A percentile compares a stretch with the other conserved stretches of the same genome.
phyloP scores from a whole-genome alignment of 768 basidiomycete genomes.

The Tricholoma flavovirens region DNA sequence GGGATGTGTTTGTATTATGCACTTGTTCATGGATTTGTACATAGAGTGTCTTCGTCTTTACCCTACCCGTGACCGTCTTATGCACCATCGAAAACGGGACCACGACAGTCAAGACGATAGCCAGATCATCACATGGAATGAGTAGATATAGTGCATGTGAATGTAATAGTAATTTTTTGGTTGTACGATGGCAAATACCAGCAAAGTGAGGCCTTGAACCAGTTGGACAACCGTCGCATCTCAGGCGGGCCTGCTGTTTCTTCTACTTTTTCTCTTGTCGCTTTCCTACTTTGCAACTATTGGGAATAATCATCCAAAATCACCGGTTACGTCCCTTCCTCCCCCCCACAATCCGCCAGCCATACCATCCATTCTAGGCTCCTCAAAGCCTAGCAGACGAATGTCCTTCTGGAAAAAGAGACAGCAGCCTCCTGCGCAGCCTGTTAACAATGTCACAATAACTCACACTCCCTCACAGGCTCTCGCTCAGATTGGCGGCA shows the following conservation, averaged over 20 bases:
- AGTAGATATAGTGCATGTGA: too few relatives aligned
- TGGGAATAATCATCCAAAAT: conserved; percentile 19
- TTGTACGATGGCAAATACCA: too few relatives aligned
- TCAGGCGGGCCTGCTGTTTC: neutral
- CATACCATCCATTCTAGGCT: conserved; percentile 55
- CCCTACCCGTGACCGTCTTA: conserved; percentile 61
- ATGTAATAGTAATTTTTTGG: too few relatives aligned
- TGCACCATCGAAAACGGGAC: conserved; percentile 69
- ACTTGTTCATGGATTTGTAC: neutral
- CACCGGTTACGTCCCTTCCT: conserved; percentile 7
- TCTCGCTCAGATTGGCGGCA: too few relatives aligned
- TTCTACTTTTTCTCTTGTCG: neutral
- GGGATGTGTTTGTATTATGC: neutral
- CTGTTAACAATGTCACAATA: conserved; percentile 45
- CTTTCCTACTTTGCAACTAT: conserved; percentile 13
- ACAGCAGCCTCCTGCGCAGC: conserved; percentile 44
- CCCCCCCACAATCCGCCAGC: conserved; percentile 25
- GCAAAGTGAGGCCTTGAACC: too few relatives aligned
- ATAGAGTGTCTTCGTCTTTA: conserved; percentile 68
- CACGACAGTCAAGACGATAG: conserved; percentile 52
- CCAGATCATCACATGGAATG: conserved; percentile 71
- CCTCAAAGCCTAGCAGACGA: conserved; percentile 49
- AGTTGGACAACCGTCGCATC: too few relatives aligned
- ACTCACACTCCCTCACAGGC: conserved; percentile 48
- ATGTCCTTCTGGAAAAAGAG: conserved; percentile 93